phyloP scores from a whole-genome alignment of 192 early-diverging fungal species.

The Chytriomyces sp. region DNA sequence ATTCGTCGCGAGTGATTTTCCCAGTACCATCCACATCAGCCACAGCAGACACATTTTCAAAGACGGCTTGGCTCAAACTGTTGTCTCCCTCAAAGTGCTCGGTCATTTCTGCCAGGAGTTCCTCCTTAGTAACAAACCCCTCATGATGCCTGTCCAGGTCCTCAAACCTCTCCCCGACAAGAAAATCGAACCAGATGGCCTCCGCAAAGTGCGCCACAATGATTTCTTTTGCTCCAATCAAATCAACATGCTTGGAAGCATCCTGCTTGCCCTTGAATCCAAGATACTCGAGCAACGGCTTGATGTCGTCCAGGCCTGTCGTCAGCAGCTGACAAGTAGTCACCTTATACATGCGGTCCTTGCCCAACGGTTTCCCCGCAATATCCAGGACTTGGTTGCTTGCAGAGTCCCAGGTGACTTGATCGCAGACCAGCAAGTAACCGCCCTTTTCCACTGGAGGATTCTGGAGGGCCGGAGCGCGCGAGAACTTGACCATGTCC shows the following conservation, averaged over 20 bases:
- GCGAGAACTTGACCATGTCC: neutral
- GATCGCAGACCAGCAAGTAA: slow-evolving; percentile 13
- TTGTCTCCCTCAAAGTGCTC: slow-evolving; percentile 12
- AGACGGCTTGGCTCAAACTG: neutral
- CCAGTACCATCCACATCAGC: slow-evolving; percentile 12
- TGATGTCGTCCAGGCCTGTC: slow-evolving; percentile 15
- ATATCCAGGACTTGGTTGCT: neutral
- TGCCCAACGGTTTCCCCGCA: slow-evolving; percentile 4
- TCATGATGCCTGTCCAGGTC: neutral
- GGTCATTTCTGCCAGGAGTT: neutral
- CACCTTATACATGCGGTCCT: neutral
- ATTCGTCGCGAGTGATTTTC: slow-evolving; percentile 1
- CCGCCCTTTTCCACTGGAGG: slow-evolving; percentile 22
- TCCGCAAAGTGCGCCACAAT: slow-evolving; percentile 17
- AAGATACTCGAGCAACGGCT: slow-evolving; percentile 1
- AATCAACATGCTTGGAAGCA: neutral
- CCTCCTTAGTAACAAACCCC: neutral
- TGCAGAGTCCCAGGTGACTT: slow-evolving; percentile 7
- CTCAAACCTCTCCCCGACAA: neutral
- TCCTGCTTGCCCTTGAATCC: neutral
- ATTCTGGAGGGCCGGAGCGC: slow-evolving; percentile 4
- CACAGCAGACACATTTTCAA: slow-evolving; percentile 17
- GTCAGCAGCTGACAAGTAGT: slow-evolving; percentile 5
- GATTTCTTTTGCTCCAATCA: slow-evolving; percentile 15
- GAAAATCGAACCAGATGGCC: slow-evolving; percentile 11